A percentile compares a stretch with the other conserved stretches of the same genome.
phyloP scores from a whole-genome alignment of 2,329 filamentous ascomycete species.

The Paecilomyces sp. region DNA sequence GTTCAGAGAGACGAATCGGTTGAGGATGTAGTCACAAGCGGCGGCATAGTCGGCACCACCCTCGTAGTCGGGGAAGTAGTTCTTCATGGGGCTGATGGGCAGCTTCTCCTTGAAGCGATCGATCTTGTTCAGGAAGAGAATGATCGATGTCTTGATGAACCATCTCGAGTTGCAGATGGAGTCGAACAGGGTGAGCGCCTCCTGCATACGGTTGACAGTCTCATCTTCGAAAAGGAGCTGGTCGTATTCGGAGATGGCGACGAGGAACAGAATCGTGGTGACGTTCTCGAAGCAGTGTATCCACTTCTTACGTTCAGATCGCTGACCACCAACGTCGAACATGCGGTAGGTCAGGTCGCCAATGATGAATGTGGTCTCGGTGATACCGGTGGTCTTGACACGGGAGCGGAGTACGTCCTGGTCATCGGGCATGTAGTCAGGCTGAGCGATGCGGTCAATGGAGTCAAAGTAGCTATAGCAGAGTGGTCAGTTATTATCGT shows the following conservation, averaged over 20 bases:
- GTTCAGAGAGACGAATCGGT: conserved; percentile 96
- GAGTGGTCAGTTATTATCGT: conserved; percentile 32
- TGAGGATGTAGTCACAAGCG: conserved; percentile 97
- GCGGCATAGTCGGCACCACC: conserved; percentile 90
- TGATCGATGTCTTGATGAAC: conserved; percentile 67
- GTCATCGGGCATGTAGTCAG: conserved; percentile 91
- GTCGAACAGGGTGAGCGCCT: conserved; percentile 64
- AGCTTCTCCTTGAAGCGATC: conserved; percentile 70
- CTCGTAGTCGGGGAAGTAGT: conserved; percentile 74
- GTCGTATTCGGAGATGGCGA: conserved; percentile 96
- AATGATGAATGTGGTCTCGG: conserved; percentile 92
- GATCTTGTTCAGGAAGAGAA: conserved; percentile 70
- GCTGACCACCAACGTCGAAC: conserved; percentile 95
- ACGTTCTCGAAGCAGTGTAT: conserved; percentile 99
- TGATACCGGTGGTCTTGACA: conserved; percentile 97
- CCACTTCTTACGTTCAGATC: conserved; percentile 98
- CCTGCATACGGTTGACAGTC: conserved; percentile 75
- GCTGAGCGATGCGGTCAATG: conserved; percentile 79
- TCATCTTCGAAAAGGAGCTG: conserved; percentile 94
- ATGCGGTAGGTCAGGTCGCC: conserved; percentile 91
- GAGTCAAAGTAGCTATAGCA: conserved; percentile 81
- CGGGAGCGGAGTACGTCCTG: conserved; percentile 91
- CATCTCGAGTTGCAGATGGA: conserved; percentile 66
- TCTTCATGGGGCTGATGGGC: conserved; percentile 66
- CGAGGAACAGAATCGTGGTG: conserved; percentile 91